Base-by-base conservation (phyloP, 805 yeast species). In the Ogataea nitratoaversa region DNA sequence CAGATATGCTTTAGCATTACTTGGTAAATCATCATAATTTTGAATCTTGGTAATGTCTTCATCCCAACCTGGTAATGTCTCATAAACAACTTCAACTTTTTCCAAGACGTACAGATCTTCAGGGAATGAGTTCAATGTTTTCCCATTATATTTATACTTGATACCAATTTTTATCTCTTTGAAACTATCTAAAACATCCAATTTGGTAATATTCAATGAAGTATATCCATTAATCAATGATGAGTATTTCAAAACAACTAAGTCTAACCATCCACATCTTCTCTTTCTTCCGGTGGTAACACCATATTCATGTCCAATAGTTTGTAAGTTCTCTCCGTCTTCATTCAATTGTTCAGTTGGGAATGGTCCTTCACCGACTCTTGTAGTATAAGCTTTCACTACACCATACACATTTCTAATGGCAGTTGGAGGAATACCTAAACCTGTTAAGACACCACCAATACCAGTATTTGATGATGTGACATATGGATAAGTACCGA, bases 281-380 rank as follows among this genome's bases (percentile, higher is more conserved):
- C 99, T 85, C 76, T 90, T 89, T 71, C 99, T 83, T 52, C 99
- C 99, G 28, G 99, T 93, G 49, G 99, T 93, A 53, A 93, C 99
- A 67, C 99, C 99, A 57, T 62, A 86, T 68, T 93, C 99, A 43
- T 90, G 95, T 57, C 99, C 99, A 48, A 93, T 86, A 32, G 73
- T 67, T 66, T 93, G 99, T 60, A 93, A 73, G 50, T 79, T 78
- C 56, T 85, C 95, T 59, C 99, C 99, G 35, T 71, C 78, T 28
- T 69, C 80, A 64, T 91, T 89, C 61, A 90, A 76, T 64, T 90
- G 98, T 68, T 93, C 99, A 42, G 98, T 83, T 47, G 99, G 97
- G 84, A 93, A 93, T 24, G 99, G 99, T 50, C 99, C 99, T 62
- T 90, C 98, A 56, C 99, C 99, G 41, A 93, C 99, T 68, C 99